Percentiles rank a stretch among this genome's conserved stretches.
phyloP scores from a whole-genome alignment of 257 asterid species.

The Leonotis leonurus region DNA sequence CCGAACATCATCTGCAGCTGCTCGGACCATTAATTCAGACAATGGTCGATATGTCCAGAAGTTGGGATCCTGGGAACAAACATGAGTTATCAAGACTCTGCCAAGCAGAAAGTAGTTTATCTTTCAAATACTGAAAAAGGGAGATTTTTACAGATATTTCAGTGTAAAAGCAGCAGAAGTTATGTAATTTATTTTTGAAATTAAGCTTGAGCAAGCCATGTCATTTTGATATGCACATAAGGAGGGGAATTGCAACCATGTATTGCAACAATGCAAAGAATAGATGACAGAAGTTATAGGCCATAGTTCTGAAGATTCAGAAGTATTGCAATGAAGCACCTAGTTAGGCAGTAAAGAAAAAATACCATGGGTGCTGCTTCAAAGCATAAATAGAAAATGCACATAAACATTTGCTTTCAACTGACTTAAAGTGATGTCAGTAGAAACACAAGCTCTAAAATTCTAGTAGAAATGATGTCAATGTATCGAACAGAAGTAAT shows the following conservation, averaged over 20 bases:
- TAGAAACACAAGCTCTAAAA: not conserved
- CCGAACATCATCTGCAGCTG: conserved; percentile 99
- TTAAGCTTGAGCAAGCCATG: not conserved
- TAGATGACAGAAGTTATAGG: conserved; percentile 8
- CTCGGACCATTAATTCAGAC: conserved; percentile 85
- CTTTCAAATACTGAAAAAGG: conserved; percentile 3
- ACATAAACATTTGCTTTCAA: not conserved
- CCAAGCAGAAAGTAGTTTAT: not conserved
- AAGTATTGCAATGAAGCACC: conserved; percentile 1
- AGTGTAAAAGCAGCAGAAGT: conserved; percentile 4
- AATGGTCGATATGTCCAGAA: conserved; percentile 89
- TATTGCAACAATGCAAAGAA: not conserved
- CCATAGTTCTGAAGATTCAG: not conserved
- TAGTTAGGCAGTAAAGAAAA: not conserved
- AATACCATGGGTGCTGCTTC: not conserved
- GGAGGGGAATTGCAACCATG: conserved; percentile 9
- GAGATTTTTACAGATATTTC: not conserved
- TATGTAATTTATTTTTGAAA: not conserved
- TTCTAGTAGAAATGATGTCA: not conserved
- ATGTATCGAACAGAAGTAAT: not conserved
- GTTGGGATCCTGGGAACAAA: conserved; percentile 71
- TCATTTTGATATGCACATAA: no score
- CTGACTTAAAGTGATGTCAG: not conserved
- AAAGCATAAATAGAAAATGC: not conserved
- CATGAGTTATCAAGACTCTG: conserved; percentile 18